A percentile compares a stretch with the other conserved stretches of the same genome.
Conservation (phyloP, 2,329 filamentous ascomycete species). For the Corynespora cassiicola region DNA sequence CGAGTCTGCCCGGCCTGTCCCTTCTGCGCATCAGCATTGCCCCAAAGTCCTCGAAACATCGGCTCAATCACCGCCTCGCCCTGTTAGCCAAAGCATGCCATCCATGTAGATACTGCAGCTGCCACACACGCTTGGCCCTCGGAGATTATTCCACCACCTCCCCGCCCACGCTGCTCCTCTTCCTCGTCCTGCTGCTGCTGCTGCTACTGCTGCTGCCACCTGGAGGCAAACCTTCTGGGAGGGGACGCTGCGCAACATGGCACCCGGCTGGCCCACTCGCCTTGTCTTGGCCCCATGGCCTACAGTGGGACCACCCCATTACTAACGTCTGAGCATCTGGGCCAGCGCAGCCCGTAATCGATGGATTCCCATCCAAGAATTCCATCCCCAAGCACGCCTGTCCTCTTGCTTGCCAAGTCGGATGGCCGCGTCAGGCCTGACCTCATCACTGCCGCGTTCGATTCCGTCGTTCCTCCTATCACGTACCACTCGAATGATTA, state of each 20-base stretch:
- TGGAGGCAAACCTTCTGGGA: constrained; percentile 9
- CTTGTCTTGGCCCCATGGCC: constrained; percentile 20
- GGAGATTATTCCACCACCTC: constrained; percentile 8
- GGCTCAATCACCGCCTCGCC: no score
- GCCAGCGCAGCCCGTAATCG: constrained; percentile 25
- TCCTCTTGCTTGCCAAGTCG: constrained; percentile 20
- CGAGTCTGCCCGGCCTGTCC: no score
- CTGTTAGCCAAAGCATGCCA: no score
- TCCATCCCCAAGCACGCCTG: constrained; percentile 7
- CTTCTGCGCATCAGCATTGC: no score
- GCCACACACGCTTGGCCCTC: constrained; percentile 14
- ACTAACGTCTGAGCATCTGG: constrained; percentile 32
- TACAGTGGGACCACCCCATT: constrained; percentile 20
- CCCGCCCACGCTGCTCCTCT: constrained; percentile 1
- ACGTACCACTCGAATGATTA: no score
- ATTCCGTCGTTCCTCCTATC: constrained; percentile 3
- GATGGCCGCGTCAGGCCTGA: constrained; percentile 12
- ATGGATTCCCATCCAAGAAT: constrained; percentile 11
- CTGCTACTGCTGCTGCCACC: not conserved
- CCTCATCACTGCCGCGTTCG: constrained; percentile 8
- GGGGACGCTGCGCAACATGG: constrained; percentile 1
- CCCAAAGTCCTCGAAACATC: no score
- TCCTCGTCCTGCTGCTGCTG: no score
- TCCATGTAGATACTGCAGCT: no score
- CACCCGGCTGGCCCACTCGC: constrained; percentile 11